A percentile compares a stretch with the other conserved stretches of the same genome.
Evolutionary conservation across 2,329 filamentous ascomycete genomes (phyloP).

Genomic region (Colletotrichum sidae): DNA sequence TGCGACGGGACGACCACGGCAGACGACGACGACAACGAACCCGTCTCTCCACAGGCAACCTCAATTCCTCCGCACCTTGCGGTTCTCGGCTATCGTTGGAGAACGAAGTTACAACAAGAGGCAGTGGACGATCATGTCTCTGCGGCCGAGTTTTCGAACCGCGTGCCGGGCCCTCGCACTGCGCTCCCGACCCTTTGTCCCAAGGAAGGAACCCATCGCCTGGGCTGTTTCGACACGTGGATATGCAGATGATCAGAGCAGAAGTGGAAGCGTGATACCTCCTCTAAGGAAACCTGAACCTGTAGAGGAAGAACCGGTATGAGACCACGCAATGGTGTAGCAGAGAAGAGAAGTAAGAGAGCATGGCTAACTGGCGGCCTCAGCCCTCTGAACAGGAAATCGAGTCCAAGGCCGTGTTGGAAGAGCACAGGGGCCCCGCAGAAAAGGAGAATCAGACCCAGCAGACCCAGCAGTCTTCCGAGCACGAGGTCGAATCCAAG

Average conservation of each 20-base stretch:
- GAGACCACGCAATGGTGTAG: neutral
- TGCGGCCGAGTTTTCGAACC: conserved; percentile 62
- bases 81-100: neutral
- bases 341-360: conserved; percentile 35
- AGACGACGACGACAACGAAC: neutral
- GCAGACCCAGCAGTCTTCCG: no score
- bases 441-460: no score
- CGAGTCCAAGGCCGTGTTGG: no score
- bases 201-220: conserved; percentile 41
- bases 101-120: neutral
- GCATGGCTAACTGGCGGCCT: no score
- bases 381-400: no score
- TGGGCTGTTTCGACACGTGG: conserved; percentile 41
- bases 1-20: conserved; percentile 10
- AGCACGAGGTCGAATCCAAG: conserved; percentile 17
- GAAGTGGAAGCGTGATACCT: neutral
- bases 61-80: conserved; percentile 1
- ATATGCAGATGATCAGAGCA: conserved; percentile 42
- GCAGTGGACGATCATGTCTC: conserved; percentile 58
- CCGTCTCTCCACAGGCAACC: neutral
- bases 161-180: conserved; percentile 55
- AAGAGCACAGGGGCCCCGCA: no score
- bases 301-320: no score
- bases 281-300: conserved; percentile 13
- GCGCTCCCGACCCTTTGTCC: conserved; percentile 48